Percentiles rank a stretch among this genome's conserved stretches.
Conservation (phyloP, 2,329 filamentous ascomycete species). For the Fusarium hainanense region DNA sequence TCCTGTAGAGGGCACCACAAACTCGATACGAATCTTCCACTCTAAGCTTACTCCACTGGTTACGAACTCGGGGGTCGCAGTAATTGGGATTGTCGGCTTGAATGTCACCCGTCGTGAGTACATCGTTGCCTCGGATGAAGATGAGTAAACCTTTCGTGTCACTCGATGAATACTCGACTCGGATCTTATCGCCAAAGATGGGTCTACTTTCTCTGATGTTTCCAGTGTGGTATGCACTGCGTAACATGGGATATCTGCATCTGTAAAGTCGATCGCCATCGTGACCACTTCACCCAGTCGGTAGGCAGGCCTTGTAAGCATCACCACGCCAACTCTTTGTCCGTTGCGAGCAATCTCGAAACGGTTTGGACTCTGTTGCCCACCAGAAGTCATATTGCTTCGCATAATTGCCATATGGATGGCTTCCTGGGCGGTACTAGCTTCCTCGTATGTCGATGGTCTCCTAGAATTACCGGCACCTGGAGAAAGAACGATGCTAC, state of each 20-base stretch:
- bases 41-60: conserved; percentile 88
- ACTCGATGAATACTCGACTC: conserved; percentile 87
- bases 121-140: conserved; percentile 82
- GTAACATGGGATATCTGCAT: conserved; percentile 83
- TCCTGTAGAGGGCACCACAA: conserved; percentile 77
- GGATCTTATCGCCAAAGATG: conserved; percentile 83
- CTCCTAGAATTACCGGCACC: conserved; percentile 67
- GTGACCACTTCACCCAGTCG: conserved; percentile 88
- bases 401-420: conserved; percentile 92
- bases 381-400: conserved; percentile 74
- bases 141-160: conserved; percentile 83
- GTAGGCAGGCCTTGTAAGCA: conserved; percentile 88
- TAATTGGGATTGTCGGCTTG: conserved; percentile 82
- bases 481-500: conserved; percentile 76
- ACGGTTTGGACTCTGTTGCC: conserved; percentile 86
- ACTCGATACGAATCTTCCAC: conserved; percentile 92
- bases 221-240: conserved; percentile 87
- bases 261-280: conserved; percentile 84
- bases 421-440: conserved; percentile 78
- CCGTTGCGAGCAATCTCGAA: conserved; percentile 96
- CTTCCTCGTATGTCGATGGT: conserved; percentile 66
- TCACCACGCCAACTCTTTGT: conserved; percentile 89
- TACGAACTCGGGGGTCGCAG: conserved; percentile 89
- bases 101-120: conserved; percentile 85
- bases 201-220: conserved; percentile 84